Evolutionary conservation across 179 eudicot genomes (phyloP).

Genomic region (Silene coronaria): DNA sequence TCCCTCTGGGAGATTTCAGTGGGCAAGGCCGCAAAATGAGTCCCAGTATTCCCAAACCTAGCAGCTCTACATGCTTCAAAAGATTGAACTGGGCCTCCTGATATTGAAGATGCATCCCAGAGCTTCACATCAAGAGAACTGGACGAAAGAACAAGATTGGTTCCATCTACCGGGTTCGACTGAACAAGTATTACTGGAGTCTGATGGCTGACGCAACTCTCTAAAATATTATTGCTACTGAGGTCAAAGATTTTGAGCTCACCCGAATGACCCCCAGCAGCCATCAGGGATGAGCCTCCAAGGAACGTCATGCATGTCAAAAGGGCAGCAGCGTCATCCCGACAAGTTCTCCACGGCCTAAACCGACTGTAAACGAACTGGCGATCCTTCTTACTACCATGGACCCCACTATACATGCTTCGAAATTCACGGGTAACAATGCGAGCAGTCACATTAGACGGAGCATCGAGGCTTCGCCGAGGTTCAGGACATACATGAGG

Average conservation of each 20-base stretch:
- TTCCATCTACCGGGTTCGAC: constrained; percentile 48
- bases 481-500: constrained; percentile 98
- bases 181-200: constrained; percentile 59
- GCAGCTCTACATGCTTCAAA: constrained; percentile 87
- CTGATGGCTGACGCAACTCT: constrained; percentile 64
- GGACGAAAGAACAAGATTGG: constrained; percentile 71
- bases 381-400: constrained; percentile 77
- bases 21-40: constrained; percentile 72
- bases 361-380: constrained; percentile 92
- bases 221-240: constrained; percentile 58
- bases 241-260: constrained; percentile 84
- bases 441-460: constrained; percentile 83
- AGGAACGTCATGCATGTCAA: constrained; percentile 81
- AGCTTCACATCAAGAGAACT: constrained; percentile 74
- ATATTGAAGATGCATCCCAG: constrained; percentile 81
- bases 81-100: constrained; percentile 74
- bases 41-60: constrained; percentile 60
- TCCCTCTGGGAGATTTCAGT: constrained; percentile 56
- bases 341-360: constrained; percentile 85
- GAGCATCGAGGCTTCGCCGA: constrained; percentile 74
- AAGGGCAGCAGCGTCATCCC: constrained; percentile 71
- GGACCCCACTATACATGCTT: constrained; percentile 82
- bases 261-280: constrained; percentile 77
- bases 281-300: constrained; percentile 78
- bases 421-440: constrained; percentile 75